phyloP scores from a whole-genome alignment of 768 basidiomycete genomes.

The Tulasnella sp. region DNA sequence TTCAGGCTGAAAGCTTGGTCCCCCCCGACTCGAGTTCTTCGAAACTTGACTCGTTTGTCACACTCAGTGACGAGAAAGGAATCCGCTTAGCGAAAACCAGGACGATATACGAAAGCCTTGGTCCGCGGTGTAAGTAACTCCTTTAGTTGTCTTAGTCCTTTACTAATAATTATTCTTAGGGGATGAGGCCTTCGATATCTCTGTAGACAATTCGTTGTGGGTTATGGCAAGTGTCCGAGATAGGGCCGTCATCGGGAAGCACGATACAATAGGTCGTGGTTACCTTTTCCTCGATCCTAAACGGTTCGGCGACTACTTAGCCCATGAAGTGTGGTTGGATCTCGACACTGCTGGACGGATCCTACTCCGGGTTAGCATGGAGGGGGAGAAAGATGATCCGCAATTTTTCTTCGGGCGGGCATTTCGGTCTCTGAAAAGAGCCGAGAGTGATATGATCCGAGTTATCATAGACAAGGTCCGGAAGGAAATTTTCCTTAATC shows the following conservation, averaged over 20 bases:
- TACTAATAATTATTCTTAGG: conserved; percentile 47
- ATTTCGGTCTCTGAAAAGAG: conserved; percentile 88
- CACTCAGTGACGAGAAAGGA: conserved; percentile 88
- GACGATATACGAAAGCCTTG: conserved; percentile 86
- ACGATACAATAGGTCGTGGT: conserved; percentile 84
- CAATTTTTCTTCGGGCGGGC: conserved; percentile 96
- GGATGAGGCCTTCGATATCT: conserved; percentile 96
- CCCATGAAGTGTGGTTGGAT: conserved; percentile 90
- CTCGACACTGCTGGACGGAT: conserved; percentile 83
- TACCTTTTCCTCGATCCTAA: conserved; percentile 90
- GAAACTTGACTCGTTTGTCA: conserved; percentile 88
- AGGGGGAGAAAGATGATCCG: conserved; percentile 97
- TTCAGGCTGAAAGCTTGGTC: conserved; percentile 84
- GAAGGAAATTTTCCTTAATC: neutral
- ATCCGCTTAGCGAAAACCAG: conserved; percentile 89
- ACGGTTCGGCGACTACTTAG: conserved; percentile 80
- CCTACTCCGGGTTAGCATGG: conserved; percentile 90
- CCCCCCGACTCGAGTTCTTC: conserved; percentile 70
- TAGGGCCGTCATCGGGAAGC: conserved; percentile 85
- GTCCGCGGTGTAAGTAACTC: conserved; percentile 76
- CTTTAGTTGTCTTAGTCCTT: conserved; percentile 7
- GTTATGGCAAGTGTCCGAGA: conserved; percentile 93
- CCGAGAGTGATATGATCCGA: conserved; percentile 92
- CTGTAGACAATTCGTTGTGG: conserved; percentile 92
- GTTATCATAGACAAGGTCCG: conserved; percentile 94